Conservation (phyloP, 768 basidiomycete species). For the Suillus weaverae region DNA sequence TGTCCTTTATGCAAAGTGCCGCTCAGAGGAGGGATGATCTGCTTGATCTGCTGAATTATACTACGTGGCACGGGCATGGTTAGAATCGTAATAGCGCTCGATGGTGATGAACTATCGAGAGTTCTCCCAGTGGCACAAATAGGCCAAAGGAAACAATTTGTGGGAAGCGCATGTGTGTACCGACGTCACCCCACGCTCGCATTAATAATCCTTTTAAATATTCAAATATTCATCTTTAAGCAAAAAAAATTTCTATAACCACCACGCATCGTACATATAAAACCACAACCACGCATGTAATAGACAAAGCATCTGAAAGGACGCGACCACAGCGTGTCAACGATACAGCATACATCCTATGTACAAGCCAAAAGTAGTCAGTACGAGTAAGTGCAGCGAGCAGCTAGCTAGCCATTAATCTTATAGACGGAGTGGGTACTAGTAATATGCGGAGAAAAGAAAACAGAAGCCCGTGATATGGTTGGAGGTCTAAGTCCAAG, state of each 20-base stretch:
- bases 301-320: constrained; percentile 8
- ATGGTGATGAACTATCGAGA: neutral
- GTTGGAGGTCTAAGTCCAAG: constrained; percentile 20
- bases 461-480: constrained; percentile 8
- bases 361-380: constrained; percentile 8
- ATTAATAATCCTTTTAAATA: neutral
- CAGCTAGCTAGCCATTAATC: constrained; percentile 26
- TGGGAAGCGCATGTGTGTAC: neutral
- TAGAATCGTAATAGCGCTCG: neutral
- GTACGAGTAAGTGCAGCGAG: constrained; percentile 12
- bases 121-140: neutral
- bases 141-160: neutral
- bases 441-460: constrained; percentile 13
- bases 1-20: constrained; percentile 93
- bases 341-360: constrained; percentile 4
- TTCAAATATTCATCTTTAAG: neutral
- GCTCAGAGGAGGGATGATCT: constrained; percentile 88
- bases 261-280: neutral
- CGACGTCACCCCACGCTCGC: neutral
- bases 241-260: neutral
- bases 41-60: constrained; percentile 70
- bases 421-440: constrained; percentile 19
- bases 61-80: constrained; percentile 62
- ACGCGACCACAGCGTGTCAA: constrained; percentile 10
- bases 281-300: neutral